A percentile compares a stretch with the other conserved stretches of the same genome.
phyloP scores from a whole-genome alignment of 2,329 filamentous ascomycete species.

The Trichoderma breve region DNA sequence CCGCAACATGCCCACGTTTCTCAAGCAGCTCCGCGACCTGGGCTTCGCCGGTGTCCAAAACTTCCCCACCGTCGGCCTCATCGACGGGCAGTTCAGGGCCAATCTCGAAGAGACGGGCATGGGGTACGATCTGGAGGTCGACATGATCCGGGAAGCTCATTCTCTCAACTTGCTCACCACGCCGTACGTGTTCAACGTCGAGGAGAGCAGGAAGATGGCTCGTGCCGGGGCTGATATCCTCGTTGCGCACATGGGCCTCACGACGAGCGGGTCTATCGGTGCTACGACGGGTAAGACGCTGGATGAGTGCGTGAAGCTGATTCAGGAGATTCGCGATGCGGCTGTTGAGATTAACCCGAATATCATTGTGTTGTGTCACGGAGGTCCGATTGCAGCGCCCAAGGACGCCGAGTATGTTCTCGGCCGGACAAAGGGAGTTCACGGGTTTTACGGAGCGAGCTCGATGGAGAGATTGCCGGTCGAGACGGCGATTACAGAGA shows the following conservation, averaged over 20 bases:
- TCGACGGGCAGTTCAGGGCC: slow-evolving; percentile 65
- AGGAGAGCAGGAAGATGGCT: slow-evolving; percentile 62
- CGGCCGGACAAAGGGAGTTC: slow-evolving; percentile 58
- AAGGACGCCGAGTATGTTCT: slow-evolving; percentile 64
- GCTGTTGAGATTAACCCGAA: slow-evolving; percentile 55
- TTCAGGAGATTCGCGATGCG: slow-evolving; percentile 64
- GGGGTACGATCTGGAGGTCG: slow-evolving; percentile 65
- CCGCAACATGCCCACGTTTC: slow-evolving; percentile 58
- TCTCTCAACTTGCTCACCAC: slow-evolving; percentile 62
- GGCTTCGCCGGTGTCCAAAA: slow-evolving; percentile 72
- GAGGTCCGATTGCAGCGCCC: slow-evolving; percentile 64
- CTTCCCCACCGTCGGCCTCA: slow-evolving; percentile 69
- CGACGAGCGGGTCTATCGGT: slow-evolving; percentile 63
- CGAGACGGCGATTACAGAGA: slow-evolving; percentile 59
- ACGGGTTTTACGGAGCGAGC: slow-evolving; percentile 70
- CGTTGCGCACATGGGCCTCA: slow-evolving; percentile 68
- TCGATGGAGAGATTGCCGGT: slow-evolving; percentile 69
- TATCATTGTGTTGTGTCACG: slow-evolving; percentile 67
- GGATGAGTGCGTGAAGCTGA: slow-evolving; percentile 60
- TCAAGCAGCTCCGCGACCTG: slow-evolving; percentile 57
- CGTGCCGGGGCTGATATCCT: slow-evolving; percentile 64
- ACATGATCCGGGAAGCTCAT: slow-evolving; percentile 61
- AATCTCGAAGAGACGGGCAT: slow-evolving; percentile 72
- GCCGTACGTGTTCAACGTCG: slow-evolving; percentile 65
- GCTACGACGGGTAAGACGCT: slow-evolving; percentile 59